These are phyloP conservation scores for Pythium vanterpoolii DNA, from an alignment of 352 stramenopile genomes.

Conservation along the genomic window DNA sequence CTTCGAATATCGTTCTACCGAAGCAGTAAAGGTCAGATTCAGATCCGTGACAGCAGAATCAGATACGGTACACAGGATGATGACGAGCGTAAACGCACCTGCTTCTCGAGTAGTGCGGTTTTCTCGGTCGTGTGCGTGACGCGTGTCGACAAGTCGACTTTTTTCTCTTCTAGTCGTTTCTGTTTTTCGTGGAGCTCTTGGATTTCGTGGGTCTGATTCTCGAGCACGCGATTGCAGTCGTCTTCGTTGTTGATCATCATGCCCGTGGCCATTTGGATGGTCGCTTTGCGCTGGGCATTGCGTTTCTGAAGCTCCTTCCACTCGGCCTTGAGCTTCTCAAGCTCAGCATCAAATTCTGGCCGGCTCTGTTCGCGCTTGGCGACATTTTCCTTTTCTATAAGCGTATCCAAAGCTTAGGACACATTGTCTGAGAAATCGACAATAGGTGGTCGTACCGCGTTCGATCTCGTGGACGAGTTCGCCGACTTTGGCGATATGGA, in stretches of 20 bases:
- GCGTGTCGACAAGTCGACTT: slow-evolving; percentile 67
- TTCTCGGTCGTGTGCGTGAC: slow-evolving; percentile 58
- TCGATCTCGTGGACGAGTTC: slow-evolving; percentile 42
- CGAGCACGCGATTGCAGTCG: slow-evolving; percentile 69
- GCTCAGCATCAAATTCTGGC: slow-evolving; percentile 42
- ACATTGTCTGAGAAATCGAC: too few relatives aligned
- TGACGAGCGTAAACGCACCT: slow-evolving; percentile 27
- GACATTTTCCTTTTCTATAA: slow-evolving; percentile 46
- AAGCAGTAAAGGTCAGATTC: background rate
- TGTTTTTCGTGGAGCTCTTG: slow-evolving; percentile 69
- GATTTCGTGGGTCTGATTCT: slow-evolving; percentile 68
- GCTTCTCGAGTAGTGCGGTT: slow-evolving; percentile 51
- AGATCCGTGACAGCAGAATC: too few relatives aligned
- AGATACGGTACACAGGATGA: too few relatives aligned
- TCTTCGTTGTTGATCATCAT: slow-evolving; percentile 80
- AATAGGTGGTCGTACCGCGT: slow-evolving; percentile 24
- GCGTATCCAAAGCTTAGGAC: too few relatives aligned
- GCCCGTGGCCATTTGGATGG: slow-evolving; percentile 63
- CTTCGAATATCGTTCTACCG: slow-evolving; percentile 58
- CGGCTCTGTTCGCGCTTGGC: slow-evolving; percentile 35
- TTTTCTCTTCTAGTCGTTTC: slow-evolving; percentile 63
- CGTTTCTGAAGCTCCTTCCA: slow-evolving; percentile 74
- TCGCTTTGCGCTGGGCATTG: slow-evolving; percentile 68
- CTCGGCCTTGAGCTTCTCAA: slow-evolving; percentile 44
- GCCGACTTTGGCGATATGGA: slow-evolving; percentile 38